Percentiles rank a stretch among this genome's conserved stretches.
Evolutionary conservation across 306 rosid species (phyloP).

Genomic region (Adenanthera pavonina): DNA sequence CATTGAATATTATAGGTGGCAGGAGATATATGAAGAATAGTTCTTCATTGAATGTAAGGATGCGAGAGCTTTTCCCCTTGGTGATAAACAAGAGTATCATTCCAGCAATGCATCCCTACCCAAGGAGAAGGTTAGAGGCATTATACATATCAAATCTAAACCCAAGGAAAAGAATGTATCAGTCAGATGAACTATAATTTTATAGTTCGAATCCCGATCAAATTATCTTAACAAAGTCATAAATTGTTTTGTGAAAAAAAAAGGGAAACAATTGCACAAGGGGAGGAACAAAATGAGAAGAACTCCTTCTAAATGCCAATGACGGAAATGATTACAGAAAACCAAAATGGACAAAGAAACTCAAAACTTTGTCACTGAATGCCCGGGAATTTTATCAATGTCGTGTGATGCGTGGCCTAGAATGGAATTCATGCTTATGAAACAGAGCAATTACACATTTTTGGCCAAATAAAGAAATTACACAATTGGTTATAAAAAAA

Average conservation of each 20-base stretch:
- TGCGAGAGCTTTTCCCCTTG: conserved; percentile 81
- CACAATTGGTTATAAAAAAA: background rate
- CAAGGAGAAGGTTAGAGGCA: conserved; percentile 23
- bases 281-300: background rate
- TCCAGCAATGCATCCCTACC: conserved; percentile 77
- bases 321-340: conserved; percentile 17
- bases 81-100: conserved; percentile 57
- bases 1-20: conserved; percentile 97
- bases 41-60: conserved; percentile 77
- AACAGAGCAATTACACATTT: background rate
- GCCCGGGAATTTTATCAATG: background rate
- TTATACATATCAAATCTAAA: conserved; percentile 15
- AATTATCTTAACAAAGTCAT: background rate
- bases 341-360: conserved; percentile 16
- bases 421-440: background rate
- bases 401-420: background rate
- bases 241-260: background rate
- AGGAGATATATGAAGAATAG: conserved; percentile 93
- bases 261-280: background rate
- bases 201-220: background rate
- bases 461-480: background rate
- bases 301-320: background rate
- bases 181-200: background rate
- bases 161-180: background rate
- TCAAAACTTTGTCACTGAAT: background rate